Evolutionary conservation across 495 filamentous ascomycete genomes (phyloP).

Genomic region (Daldinia grandis): DNA sequence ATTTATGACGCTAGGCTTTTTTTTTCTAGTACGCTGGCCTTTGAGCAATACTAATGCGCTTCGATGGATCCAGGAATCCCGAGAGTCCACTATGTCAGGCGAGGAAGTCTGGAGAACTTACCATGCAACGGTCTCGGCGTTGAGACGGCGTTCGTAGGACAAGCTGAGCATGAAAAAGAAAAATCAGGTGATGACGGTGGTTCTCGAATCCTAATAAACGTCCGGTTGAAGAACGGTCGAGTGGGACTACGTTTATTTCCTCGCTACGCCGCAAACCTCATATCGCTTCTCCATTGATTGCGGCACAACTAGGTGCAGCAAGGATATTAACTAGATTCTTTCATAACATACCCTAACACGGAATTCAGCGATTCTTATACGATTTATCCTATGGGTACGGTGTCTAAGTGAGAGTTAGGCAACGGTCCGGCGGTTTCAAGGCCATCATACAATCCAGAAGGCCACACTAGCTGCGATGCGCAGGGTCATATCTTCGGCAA

Average conservation of each 20-base stretch:
- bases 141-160: constrained; percentile 4
- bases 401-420: constrained; percentile 7
- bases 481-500: constrained; percentile 29
- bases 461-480: constrained; percentile 18
- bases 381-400: background rate
- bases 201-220: constrained; percentile 19
- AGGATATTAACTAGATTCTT: background rate
- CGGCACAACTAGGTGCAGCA: background rate
- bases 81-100: constrained; percentile 12
- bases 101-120: constrained; percentile 21
- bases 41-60: constrained; percentile 1
- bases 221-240: background rate
- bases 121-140: constrained; percentile 11
- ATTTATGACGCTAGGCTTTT: constrained; percentile 5
- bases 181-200: background rate
- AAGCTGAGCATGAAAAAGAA: constrained; percentile 1
- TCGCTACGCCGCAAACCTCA: constrained; percentile 13
- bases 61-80: constrained; percentile 2
- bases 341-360: background rate
- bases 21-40: background rate
- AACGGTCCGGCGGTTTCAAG: constrained; percentile 1
- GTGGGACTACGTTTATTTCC: constrained; percentile 15
- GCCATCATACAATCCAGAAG: constrained; percentile 1
- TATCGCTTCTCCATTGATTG: background rate
- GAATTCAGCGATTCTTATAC: background rate